Base-by-base conservation (phyloP, 495 filamentous ascomycete species). In the Apiosordaria backusii region DNA sequence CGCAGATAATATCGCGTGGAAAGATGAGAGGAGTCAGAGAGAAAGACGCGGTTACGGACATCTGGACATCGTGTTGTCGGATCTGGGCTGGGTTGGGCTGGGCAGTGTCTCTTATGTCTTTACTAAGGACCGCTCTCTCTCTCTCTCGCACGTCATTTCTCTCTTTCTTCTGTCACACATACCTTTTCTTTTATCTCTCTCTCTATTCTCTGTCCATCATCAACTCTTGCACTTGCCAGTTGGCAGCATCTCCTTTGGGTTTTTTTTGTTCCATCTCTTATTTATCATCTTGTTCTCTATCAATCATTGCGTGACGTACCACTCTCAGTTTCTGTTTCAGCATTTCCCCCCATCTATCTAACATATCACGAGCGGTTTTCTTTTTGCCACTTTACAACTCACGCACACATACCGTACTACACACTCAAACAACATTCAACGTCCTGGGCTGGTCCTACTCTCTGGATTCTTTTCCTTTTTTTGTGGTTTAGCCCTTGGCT, bases 381-480 rank as follows among this genome's bases (percentile, higher is more conserved):
- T 63, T 25, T 18, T 25, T 23, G 60, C 26, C 25, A 26, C 18
- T 57, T 59, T 25, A n/a, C n/a, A n/a, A n/a, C n/a, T n/a, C n/a
- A n/a, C n/a, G n/a, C n/a, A n/a, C n/a, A n/a, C n/a, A n/a, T n/a
- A n/a, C n/a, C n/a, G n/a, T n/a, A n/a, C n/a, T n/a, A n/a, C n/a
- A n/a, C n/a, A n/a, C n/a, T n/a, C n/a, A n/a, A n/a, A n/a, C n/a
- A n/a, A n/a, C n/a, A n/a, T n/a, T n/a, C n/a, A n/a, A n/a, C n/a
- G 50, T 45, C 58, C 53, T 25, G 1, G 23, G 66, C 52, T 55
- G 29, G 35, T 59, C 10, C 53, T 59, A 35, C 45, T 61, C 65
- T 65, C 53, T 55, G 29, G 60, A 13, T 55, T 35, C 61, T 35
- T 57, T 19, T 19, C 16, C 4, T n/a, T 62, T 57, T 54, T 63